phyloP scores from a whole-genome alignment of 2,329 filamentous ascomycete species.

The Aspergillus pseudoglaucus region DNA sequence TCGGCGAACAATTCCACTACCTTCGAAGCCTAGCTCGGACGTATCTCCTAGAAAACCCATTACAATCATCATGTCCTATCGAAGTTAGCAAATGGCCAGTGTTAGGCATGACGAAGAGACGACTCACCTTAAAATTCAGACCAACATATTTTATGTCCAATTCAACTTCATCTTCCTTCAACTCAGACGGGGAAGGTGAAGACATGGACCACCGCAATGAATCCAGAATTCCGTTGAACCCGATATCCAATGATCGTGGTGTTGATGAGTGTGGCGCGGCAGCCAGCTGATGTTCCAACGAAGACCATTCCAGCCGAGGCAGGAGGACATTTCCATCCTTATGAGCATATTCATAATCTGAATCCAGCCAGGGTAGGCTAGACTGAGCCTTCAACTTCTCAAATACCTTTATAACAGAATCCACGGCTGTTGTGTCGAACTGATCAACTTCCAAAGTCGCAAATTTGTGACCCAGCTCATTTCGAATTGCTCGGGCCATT shows the following conservation, averaged over 20 bases:
- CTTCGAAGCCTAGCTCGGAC: slow-evolving; percentile 3
- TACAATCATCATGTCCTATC: slow-evolving; percentile 11
- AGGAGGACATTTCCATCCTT: slow-evolving; percentile 1
- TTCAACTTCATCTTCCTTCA: slow-evolving; percentile 5
- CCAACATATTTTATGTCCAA: slow-evolving; percentile 10
- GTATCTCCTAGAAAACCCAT: slow-evolving; percentile 1
- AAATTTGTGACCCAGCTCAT: slow-evolving; percentile 5
- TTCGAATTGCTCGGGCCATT: slow-evolving; percentile 7
- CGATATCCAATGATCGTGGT: not conserved
- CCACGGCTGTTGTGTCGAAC: not conserved
- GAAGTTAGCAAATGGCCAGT: not conserved
- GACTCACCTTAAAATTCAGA: slow-evolving; percentile 9
- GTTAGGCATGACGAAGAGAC: not conserved
- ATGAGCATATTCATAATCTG: not conserved
- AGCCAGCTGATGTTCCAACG: too few relatives aligned
- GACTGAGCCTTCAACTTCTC: slow-evolving; percentile 3
- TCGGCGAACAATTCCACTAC: slow-evolving; percentile 2
- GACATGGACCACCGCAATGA: not conserved
- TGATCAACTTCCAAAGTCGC: slow-evolving; percentile 7
- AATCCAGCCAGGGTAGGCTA: not conserved
- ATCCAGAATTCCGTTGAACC: not conserved
- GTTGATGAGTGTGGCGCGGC: not conserved
- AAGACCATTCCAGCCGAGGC: not conserved
- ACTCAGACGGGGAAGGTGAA: not conserved
- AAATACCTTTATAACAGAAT: not conserved